A percentile compares a stretch with the other conserved stretches of the same genome.
Conservation (phyloP, 768 basidiomycete species). For the Boletus vinaceobasis region DNA sequence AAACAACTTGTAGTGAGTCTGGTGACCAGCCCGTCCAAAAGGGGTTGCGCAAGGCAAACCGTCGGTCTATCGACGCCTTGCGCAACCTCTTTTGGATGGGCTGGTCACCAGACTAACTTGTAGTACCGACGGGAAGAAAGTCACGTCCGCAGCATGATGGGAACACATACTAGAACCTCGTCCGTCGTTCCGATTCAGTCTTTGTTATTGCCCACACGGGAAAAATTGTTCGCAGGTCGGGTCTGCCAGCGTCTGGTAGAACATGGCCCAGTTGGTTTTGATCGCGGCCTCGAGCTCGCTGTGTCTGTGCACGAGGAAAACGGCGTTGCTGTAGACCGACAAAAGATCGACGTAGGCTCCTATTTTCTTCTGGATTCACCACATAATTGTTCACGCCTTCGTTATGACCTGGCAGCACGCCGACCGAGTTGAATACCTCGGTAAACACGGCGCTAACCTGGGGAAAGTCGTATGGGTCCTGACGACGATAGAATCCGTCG, state of each 20-base stretch:
- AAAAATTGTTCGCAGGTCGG: conserved; percentile 13
- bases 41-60: too few species aligned
- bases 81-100: too few species aligned
- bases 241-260: conserved; percentile 9
- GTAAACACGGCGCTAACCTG: conserved; percentile 6
- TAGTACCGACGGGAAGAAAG: not conserved
- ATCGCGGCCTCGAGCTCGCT: conserved; percentile 22
- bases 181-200: not conserved
- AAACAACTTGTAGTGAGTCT: not conserved
- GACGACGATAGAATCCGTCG: conserved; percentile 15
- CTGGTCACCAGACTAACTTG: too few species aligned
- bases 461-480: conserved; percentile 9
- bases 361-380: conserved; percentile 10
- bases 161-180: too few species aligned
- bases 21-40: too few species aligned
- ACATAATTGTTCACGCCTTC: conserved; percentile 17
- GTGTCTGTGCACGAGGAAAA: not conserved
- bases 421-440: not conserved
- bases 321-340: too few species aligned
- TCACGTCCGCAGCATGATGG: not conserved
- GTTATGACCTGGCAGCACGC: conserved; percentile 16
- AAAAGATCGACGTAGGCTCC: conserved; percentile 10
- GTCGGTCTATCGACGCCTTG: too few species aligned
- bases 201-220: conserved; percentile 13
- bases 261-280: conserved; percentile 19